A percentile compares a stretch with the other conserved stretches of the same genome.
These are phyloP conservation scores for Spinellus fusiger DNA, from an alignment of 192 early-diverging fungal genomes.

Conservation along the genomic window DNA sequence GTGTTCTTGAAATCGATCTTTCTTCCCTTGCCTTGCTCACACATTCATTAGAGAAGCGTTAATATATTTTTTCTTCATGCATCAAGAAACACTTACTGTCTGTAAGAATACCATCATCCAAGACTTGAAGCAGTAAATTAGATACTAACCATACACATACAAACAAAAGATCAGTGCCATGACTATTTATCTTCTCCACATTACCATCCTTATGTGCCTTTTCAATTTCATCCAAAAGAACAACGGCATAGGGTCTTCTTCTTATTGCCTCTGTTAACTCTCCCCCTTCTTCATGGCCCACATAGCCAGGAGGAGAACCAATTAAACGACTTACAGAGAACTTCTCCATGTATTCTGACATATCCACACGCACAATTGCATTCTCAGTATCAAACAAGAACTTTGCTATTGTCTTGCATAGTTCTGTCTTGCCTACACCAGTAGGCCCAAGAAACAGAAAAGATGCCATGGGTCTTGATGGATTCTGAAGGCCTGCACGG, in stretches of 20 bases:
- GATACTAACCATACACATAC: slow-evolving; percentile 42
- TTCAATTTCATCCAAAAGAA: slow-evolving; percentile 98
- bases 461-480: slow-evolving; percentile 77
- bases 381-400: slow-evolving; percentile 97
- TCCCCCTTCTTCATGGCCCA: slow-evolving; percentile 95
- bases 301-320: slow-evolving; percentile 93
- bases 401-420: slow-evolving; percentile 70
- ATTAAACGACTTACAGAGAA: slow-evolving; percentile 87
- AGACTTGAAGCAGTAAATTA: slow-evolving; percentile 72
- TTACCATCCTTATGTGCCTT: slow-evolving; percentile 76
- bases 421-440: slow-evolving; percentile 91
- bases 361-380: slow-evolving; percentile 93
- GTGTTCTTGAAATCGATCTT: slow-evolving; percentile 93
- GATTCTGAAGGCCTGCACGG: slow-evolving; percentile 82
- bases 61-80: background rate
- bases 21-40: slow-evolving; percentile 68
- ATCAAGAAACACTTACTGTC: slow-evolving; percentile 44
- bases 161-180: background rate
- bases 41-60: background rate
- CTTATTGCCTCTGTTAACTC: slow-evolving; percentile 94
- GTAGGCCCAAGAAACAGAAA: slow-evolving; percentile 97
- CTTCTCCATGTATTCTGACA: slow-evolving; percentile 89
- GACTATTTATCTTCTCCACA: background rate
- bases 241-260: slow-evolving; percentile 84
- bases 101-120: slow-evolving; percentile 95